These are phyloP conservation scores for Microbotryomycetes sp. DNA, from an alignment of 1,284 basidiomycete genomes.

Conservation along the genomic window DNA sequence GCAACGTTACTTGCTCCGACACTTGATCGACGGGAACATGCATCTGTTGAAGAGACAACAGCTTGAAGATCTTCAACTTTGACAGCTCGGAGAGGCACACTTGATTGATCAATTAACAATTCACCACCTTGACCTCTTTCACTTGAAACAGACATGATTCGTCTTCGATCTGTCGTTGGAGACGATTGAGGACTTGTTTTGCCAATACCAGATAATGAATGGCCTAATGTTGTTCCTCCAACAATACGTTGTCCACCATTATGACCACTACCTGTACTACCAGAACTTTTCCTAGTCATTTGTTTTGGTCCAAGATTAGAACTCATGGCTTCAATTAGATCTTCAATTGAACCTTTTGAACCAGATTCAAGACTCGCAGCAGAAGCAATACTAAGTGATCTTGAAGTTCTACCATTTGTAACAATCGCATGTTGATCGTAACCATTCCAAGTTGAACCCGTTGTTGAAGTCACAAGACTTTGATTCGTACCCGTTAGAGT, in stretches of 20 bases:
- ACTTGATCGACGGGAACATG: background rate
- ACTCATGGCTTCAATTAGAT: background rate
- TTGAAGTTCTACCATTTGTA: background rate
- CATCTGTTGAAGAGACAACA: background rate
- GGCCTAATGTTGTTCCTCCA: background rate
- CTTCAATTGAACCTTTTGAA: background rate
- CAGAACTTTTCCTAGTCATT: background rate
- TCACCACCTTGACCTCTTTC: constrained; percentile 1
- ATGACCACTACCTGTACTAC: background rate
- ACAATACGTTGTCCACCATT: background rate
- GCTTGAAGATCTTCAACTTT: constrained; percentile 8
- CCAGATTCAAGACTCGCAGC: background rate
- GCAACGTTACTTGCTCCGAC: background rate
- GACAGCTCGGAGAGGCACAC: constrained; percentile 24
- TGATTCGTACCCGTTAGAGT: background rate
- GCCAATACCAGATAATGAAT: background rate
- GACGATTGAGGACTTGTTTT: background rate
- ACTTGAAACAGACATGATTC: background rate
- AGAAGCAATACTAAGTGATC: background rate
- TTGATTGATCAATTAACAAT: constrained; percentile 13
- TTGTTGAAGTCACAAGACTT: background rate
- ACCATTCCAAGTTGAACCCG: too few species aligned
- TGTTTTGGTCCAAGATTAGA: background rate
- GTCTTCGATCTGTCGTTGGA: background rate
- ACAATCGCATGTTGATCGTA: background rate